Conservation (phyloP, 495 filamentous ascomycete species). For the Apodospora peruviana region DNA sequence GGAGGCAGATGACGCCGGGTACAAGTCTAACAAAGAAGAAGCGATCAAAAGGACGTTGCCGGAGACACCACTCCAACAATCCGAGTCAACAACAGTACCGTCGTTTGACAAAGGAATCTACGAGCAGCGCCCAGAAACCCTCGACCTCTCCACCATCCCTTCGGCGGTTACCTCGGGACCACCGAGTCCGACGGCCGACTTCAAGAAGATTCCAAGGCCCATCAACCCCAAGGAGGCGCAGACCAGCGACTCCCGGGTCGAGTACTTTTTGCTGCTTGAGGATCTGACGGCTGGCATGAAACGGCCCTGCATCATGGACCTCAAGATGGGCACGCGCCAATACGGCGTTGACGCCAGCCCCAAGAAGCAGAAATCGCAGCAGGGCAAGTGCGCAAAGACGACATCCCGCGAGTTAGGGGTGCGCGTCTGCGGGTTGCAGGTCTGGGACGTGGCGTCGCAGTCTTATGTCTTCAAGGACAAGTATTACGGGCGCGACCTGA, state of each 20-base stretch:
- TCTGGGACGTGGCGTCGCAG: slow-evolving; percentile 82
- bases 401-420: slow-evolving; percentile 90
- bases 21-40: slow-evolving; percentile 66
- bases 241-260: slow-evolving; percentile 58
- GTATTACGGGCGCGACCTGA: slow-evolving; percentile 88
- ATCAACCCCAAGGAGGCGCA: slow-evolving; percentile 79
- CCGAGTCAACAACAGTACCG: no score
- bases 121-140: background rate
- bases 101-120: background rate
- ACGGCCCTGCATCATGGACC: slow-evolving; percentile 88
- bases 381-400: slow-evolving; percentile 84
- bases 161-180: slow-evolving; percentile 17
- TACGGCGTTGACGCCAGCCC: slow-evolving; percentile 91
- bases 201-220: slow-evolving; percentile 37
- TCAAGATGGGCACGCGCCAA: slow-evolving; percentile 99
- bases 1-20: slow-evolving; percentile 68
- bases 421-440: slow-evolving; percentile 90
- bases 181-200: slow-evolving; percentile 26
- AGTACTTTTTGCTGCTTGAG: slow-evolving; percentile 93
- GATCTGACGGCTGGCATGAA: slow-evolving; percentile 97
- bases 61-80: background rate
- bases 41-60: background rate
- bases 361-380: slow-evolving; percentile 89
- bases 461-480: slow-evolving; percentile 91
- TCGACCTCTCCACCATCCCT: slow-evolving; percentile 13